Percentiles rank a stretch among this genome's conserved stretches.
Evolutionary conservation across 768 basidiomycete genomes (phyloP).

Genomic region (Megacollybia marginata): DNA sequence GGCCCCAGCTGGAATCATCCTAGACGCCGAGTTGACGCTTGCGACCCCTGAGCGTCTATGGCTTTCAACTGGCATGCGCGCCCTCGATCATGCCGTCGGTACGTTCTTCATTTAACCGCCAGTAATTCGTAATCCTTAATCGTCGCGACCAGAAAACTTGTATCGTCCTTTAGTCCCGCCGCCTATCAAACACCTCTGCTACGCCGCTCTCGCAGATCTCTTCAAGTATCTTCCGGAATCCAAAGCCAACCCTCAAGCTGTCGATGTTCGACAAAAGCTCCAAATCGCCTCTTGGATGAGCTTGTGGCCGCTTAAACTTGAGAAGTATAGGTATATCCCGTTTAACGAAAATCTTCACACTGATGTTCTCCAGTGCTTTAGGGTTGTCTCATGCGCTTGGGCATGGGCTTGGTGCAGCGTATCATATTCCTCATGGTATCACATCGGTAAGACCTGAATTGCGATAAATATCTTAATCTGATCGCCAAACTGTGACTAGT

Average conservation of each 20-base stretch:
- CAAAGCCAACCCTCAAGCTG: constrained; percentile 47
- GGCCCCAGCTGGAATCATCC: constrained; percentile 65
- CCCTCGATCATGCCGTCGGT: constrained; percentile 77
- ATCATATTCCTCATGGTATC: constrained; percentile 75
- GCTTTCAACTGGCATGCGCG: constrained; percentile 74
- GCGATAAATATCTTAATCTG: background rate
- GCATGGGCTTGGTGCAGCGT: constrained; percentile 65
- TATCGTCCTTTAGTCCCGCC: constrained; percentile 49
- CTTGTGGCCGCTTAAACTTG: constrained; percentile 56
- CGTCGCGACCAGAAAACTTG: constrained; percentile 43
- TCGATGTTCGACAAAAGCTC: constrained; percentile 60
- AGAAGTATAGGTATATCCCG: constrained; percentile 40
- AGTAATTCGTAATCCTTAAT: background rate
- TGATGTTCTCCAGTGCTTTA: constrained; percentile 36
- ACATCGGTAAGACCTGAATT: constrained; percentile 52
- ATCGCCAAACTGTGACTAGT: constrained; percentile 30
- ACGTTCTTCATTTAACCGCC: constrained; percentile 11
- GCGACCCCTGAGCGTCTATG: constrained; percentile 70
- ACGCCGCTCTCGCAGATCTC: constrained; percentile 61
- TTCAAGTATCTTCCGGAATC: constrained; percentile 67
- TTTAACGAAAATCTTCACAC: no score
- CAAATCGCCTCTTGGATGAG: constrained; percentile 80
- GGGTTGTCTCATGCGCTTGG: constrained; percentile 74
- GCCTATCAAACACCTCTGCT: constrained; percentile 58
- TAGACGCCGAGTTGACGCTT: constrained; percentile 70